A percentile compares a stretch with the other conserved stretches of the same genome.
phyloP scores from a whole-genome alignment of 495 filamentous ascomycete genomes.

The Penicillium salamii region DNA sequence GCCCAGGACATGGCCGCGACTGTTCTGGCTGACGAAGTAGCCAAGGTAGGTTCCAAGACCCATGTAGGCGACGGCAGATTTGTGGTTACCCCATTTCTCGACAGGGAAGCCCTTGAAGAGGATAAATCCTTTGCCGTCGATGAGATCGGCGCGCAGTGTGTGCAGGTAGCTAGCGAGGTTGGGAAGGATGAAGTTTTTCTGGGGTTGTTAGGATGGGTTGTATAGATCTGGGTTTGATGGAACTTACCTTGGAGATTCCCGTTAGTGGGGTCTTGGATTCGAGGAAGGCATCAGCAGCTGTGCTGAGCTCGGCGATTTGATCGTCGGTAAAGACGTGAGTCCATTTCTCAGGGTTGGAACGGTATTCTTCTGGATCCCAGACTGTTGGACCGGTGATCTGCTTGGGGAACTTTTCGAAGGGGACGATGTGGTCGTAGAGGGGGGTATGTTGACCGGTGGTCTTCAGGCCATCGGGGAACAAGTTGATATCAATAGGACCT shows the following conservation, averaged over 20 bases:
- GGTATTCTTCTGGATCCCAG: slow-evolving; percentile 70
- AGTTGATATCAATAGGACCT: slow-evolving; percentile 24
- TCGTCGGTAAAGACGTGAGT: slow-evolving; percentile 61
- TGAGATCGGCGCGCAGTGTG: slow-evolving; percentile 59
- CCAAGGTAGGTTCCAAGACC: slow-evolving; percentile 77
- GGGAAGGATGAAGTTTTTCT: slow-evolving; percentile 54
- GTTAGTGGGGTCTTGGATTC: slow-evolving; percentile 60
- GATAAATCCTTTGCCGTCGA: slow-evolving; percentile 82
- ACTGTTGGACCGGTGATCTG: slow-evolving; percentile 70
- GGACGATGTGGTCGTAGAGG: slow-evolving; percentile 58
- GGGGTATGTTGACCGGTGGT: slow-evolving; percentile 78
- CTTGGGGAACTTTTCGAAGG: slow-evolving; percentile 69
- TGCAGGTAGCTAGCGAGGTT: slow-evolving; percentile 52
- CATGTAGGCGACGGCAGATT: slow-evolving; percentile 80
- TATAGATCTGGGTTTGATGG: neutral
- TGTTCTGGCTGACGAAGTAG: slow-evolving; percentile 79
- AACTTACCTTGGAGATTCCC: slow-evolving; percentile 60
- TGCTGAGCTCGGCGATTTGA: slow-evolving; percentile 64
- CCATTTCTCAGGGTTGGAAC: slow-evolving; percentile 67
- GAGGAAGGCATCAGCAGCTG: slow-evolving; percentile 65
- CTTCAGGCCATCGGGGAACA: slow-evolving; percentile 52
- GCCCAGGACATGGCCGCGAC: slow-evolving; percentile 74
- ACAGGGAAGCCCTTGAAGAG: slow-evolving; percentile 79
- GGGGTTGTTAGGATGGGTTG: neutral
- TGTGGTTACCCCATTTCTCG: slow-evolving; percentile 64